Evolutionary conservation across 345 rosid species (phyloP), one percentile per base, ranked within the genome.

Genomic region (Boechera stricta): DNA sequence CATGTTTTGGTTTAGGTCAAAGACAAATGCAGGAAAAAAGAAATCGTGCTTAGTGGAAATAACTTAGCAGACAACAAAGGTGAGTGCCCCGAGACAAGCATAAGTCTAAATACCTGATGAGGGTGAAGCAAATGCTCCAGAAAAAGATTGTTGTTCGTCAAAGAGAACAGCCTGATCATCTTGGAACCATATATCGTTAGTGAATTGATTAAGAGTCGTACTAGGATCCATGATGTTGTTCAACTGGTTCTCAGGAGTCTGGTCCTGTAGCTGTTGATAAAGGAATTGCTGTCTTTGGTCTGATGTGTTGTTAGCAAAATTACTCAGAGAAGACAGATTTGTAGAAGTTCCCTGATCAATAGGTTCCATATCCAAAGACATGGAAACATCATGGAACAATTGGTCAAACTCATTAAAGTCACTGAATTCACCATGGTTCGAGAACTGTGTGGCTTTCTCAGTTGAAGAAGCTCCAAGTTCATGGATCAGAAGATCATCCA

Each of bases 401-500:
- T 66, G 77, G 76, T 79, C 82, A 69, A 62, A 69, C 35, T 79
- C 79, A 57, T 69, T 49, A 56, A 36, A 5, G 13, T 74, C 31
- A 0, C 29, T 70, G 0, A 29, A 33, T 69, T 79, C 82, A 63
- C 71, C 79, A 69, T 33, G 54, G 72, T 49, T 47, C 18, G 49
- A 69, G 67, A 69, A 16, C 65, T 62, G 54, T 31, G 55, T 10
- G 1, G 76, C 5, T 12, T 54, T 69, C 41, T 74, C 76, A 56
- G 29, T 42, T 53, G 79, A 54, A 54, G 45, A 63, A 53, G 32
- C 54, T 68, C 71, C 72, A 16, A 82, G 78, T 63, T 81, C 89
- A 55, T 85, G 75, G 69, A 53, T 76, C 42, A 69, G 18, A 59
- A 95, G 94, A 85, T 92, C 98, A 82, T 89, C 87, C 29, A 94